A percentile compares a stretch with the other conserved stretches of the same genome.
Conservation (phyloP, 257 asterid species). For the Scutellaria barbata region DNA sequence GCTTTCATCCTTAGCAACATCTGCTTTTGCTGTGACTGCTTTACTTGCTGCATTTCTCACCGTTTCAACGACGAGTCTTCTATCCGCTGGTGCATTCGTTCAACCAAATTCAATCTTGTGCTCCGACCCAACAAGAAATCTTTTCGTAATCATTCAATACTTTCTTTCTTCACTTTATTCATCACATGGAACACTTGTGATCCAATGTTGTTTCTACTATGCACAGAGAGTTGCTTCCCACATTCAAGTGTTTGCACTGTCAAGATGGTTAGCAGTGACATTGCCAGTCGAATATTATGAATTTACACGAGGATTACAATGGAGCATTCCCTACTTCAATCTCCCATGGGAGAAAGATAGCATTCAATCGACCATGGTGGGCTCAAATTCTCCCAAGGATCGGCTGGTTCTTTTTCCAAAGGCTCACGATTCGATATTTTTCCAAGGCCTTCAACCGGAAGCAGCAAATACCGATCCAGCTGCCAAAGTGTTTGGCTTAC, state of each 20-base stretch:
- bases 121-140: slow-evolving; percentile 75
- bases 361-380: slow-evolving; percentile 47
- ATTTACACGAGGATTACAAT: slow-evolving; percentile 75
- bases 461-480: slow-evolving; percentile 42
- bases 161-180: slow-evolving; percentile 13
- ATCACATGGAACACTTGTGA: not conserved
- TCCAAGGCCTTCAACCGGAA: slow-evolving; percentile 45
- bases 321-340: slow-evolving; percentile 89
- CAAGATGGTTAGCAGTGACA: slow-evolving; percentile 77
- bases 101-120: slow-evolving; percentile 54
- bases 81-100: slow-evolving; percentile 69
- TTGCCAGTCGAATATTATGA: slow-evolving; percentile 88
- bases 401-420: slow-evolving; percentile 45
- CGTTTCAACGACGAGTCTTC: slow-evolving; percentile 78
- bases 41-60: slow-evolving; percentile 72
- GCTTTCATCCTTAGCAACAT: slow-evolving; percentile 68
- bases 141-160: slow-evolving; percentile 63
- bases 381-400: slow-evolving; percentile 57
- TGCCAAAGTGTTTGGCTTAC: slow-evolving; percentile 64
- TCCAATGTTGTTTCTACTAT: slow-evolving; percentile 22
- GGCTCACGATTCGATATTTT: slow-evolving; percentile 43
- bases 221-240: slow-evolving; percentile 86
- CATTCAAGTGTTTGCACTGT: slow-evolving; percentile 79
- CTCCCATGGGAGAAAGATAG: slow-evolving; percentile 84
- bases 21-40: slow-evolving; percentile 70